Conservation (phyloP, 2,329 filamentous ascomycete genomes). For the Drechslerella stenobrocha region DNA sequence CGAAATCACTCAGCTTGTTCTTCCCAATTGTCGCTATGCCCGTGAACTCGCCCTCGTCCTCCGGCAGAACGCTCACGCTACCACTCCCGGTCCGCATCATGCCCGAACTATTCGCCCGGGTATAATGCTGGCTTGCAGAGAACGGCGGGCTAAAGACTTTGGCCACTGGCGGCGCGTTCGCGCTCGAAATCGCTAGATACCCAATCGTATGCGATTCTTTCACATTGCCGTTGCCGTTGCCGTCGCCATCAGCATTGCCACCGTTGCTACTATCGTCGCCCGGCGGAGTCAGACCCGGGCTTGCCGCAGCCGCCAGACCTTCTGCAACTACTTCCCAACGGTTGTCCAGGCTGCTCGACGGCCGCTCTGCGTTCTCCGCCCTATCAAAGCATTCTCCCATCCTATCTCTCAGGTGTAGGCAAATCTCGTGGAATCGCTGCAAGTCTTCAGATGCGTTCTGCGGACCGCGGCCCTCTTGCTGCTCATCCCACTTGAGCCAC, state of each 20-base stretch:
- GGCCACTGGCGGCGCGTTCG: not conserved
- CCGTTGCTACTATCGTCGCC: conserved; percentile 28
- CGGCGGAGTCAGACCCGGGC: conserved; percentile 7
- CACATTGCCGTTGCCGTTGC: not conserved
- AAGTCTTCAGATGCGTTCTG: conserved; percentile 58
- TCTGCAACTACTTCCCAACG: conserved; percentile 63
- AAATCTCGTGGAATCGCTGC: conserved; percentile 60
- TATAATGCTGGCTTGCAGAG: conserved; percentile 1
- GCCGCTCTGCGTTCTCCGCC: conserved; percentile 61
- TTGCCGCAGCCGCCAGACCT: conserved; percentile 54
- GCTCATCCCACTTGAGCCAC: conserved; percentile 66
- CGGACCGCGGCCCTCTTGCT: conserved; percentile 55
- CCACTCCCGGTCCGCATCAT: conserved; percentile 20
- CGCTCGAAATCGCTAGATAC: conserved; percentile 15
- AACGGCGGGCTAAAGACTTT: conserved; percentile 1
- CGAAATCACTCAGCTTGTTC: conserved; percentile 51
- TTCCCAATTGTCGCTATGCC: conserved; percentile 39
- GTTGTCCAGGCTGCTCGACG: conserved; percentile 59
- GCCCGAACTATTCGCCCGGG: not conserved
- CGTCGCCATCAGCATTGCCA: not conserved
- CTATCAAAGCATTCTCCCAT: conserved; percentile 61
- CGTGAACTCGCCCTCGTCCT: conserved; percentile 24
- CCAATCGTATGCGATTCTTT: conserved; percentile 6
- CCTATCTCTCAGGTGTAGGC: conserved; percentile 58
- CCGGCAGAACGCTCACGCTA: conserved; percentile 17